phyloP scores from a whole-genome alignment of 495 filamentous ascomycete genomes.

The Cercophora sp. region DNA sequence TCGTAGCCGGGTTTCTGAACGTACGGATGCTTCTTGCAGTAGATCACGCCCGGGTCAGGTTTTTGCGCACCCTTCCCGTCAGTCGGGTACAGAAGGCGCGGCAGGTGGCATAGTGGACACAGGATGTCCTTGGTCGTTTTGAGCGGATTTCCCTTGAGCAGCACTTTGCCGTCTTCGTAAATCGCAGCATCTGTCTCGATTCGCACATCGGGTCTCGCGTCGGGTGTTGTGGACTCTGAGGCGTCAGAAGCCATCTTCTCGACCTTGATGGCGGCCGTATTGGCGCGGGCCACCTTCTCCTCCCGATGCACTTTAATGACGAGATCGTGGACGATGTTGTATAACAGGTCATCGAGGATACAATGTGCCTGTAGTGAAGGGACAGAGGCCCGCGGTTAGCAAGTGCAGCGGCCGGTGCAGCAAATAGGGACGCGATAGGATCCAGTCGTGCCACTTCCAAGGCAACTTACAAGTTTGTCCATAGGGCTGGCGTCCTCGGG shows the following conservation, averaged over 20 bases:
- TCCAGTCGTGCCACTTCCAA: not conserved
- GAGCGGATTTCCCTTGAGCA: constrained; percentile 72
- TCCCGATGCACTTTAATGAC: constrained; percentile 68
- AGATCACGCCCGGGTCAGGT: constrained; percentile 59
- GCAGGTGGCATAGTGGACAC: constrained; percentile 63
- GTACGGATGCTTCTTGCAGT: constrained; percentile 74
- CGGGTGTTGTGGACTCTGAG: constrained; percentile 38
- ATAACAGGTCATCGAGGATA: constrained; percentile 63
- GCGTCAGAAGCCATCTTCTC: constrained; percentile 61
- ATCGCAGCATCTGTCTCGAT: constrained; percentile 68
- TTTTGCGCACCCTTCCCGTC: constrained; percentile 57
- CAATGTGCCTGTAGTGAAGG: constrained; percentile 41
- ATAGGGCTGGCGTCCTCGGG: constrained; percentile 35
- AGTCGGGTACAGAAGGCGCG: constrained; percentile 59
- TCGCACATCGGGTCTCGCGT: constrained; percentile 44
- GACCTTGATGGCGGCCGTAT: constrained; percentile 67
- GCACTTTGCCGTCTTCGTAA: constrained; percentile 68
- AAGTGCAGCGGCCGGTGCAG: not conserved
- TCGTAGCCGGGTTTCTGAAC: constrained; percentile 71
- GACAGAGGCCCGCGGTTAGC: constrained; percentile 1
- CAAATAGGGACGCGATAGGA: not conserved
- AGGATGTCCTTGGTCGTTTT: constrained; percentile 66
- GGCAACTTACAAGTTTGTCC: constrained; percentile 43
- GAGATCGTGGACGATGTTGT: constrained; percentile 69
- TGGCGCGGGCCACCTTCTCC: constrained; percentile 67